Conservation (phyloP, 768 basidiomycete genomes). For the Trametes punicea region DNA sequence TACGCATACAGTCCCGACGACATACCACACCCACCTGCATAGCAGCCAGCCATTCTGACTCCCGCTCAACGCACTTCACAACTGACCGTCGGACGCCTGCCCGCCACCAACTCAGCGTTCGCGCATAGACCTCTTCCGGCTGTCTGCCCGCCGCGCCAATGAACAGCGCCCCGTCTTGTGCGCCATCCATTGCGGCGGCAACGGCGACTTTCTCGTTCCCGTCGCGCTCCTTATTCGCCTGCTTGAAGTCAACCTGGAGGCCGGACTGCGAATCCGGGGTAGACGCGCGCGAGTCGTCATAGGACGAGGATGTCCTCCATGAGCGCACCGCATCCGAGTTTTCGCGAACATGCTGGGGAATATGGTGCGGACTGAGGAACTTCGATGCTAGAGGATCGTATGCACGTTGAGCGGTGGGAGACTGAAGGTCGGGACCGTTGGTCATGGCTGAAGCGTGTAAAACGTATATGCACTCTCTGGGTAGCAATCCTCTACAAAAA, state of each 20-base stretch:
- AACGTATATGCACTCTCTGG: background rate
- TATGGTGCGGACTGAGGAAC: background rate
- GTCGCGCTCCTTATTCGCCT: constrained; percentile 1
- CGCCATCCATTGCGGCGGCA: background rate
- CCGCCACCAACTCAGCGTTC: constrained; percentile 63
- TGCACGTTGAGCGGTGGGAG: background rate
- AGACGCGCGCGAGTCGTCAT: constrained; percentile 19
- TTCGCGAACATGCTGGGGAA: background rate
- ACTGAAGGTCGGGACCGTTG: background rate
- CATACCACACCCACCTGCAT: constrained; percentile 52
- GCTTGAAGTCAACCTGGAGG: constrained; percentile 7
- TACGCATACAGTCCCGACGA: constrained; percentile 5
- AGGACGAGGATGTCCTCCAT: background rate
- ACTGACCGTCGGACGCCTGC: constrained; percentile 54
- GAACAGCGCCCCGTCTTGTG: constrained; percentile 2
- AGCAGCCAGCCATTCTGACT: constrained; percentile 57
- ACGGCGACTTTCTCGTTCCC: constrained; percentile 15
- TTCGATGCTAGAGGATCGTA: constrained; percentile 3
- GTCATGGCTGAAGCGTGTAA: background rate
- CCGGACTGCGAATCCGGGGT: constrained; percentile 17
- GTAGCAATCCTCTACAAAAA: background rate
- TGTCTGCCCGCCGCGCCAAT: constrained; percentile 27
- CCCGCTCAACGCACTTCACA: constrained; percentile 50
- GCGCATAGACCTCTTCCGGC: constrained; percentile 56
- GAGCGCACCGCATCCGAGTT: background rate